Evolutionary conservation across 352 stramenopile genomes (phyloP).

Genomic region (Globisporangium nodosum): DNA sequence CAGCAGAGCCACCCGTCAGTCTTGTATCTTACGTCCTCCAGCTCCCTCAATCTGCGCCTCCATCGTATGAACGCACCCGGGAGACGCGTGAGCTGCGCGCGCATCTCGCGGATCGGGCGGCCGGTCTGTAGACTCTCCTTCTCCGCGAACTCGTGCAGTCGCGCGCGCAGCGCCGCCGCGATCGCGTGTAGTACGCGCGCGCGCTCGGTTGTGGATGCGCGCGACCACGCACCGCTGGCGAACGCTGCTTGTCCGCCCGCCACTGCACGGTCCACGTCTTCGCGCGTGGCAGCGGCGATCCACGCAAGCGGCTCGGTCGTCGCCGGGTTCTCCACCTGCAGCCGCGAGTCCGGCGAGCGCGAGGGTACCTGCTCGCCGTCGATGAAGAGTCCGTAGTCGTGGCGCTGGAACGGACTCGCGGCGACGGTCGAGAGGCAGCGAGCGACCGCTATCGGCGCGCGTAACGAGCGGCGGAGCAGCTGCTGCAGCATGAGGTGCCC

Average conservation of each 20-base stretch:
- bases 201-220: constrained; percentile 23
- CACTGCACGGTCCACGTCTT: constrained; percentile 33
- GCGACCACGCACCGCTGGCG: constrained; percentile 24
- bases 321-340: constrained; percentile 45
- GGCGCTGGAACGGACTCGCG: constrained; percentile 17
- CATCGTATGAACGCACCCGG: constrained; percentile 15
- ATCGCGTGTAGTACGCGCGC: constrained; percentile 36
- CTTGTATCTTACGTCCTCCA: not conserved
- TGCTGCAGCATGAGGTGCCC: not conserved
- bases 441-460: not conserved
- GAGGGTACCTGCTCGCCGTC: constrained; percentile 30
- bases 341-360: constrained; percentile 7
- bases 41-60: not conserved
- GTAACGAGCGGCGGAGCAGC: no score
- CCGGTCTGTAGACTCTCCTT: constrained; percentile 59
- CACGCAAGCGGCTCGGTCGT: constrained; percentile 35
- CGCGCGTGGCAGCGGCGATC: constrained; percentile 23
- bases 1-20: not conserved
- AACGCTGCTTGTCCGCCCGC: constrained; percentile 27
- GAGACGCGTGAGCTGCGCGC: constrained; percentile 37
- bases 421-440: not conserved
- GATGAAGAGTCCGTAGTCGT: constrained; percentile 44
- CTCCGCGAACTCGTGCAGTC: constrained; percentile 41
- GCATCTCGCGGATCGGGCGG: constrained; percentile 57
- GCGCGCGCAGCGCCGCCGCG: constrained; percentile 26